These are phyloP conservation scores for Phaeosphaeriaceae sp. DNA, from an alignment of 2,329 filamentous ascomycete species.

Conservation along the genomic window DNA sequence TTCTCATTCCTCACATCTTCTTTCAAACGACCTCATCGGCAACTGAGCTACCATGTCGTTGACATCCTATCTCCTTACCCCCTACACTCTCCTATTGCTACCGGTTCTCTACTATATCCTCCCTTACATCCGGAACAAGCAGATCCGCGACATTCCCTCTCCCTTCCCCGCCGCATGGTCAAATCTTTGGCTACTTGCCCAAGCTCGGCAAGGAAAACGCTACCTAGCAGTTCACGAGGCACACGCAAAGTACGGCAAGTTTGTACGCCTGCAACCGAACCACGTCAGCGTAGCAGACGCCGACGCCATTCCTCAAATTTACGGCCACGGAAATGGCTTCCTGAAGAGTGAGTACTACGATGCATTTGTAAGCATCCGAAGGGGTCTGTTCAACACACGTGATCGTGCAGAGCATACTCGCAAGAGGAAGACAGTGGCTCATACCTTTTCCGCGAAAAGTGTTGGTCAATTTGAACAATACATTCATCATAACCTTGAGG, in stretches of 20 bases:
- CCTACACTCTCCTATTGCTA: conserved; percentile 56
- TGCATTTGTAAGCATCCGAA: conserved; percentile 84
- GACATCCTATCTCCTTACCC: conserved; percentile 50
- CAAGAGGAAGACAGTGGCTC: conserved; percentile 87
- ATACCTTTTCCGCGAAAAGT: conserved; percentile 84
- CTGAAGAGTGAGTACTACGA: conserved; percentile 80
- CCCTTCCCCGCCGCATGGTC: conserved; percentile 72
- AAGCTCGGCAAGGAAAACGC: conserved; percentile 65
- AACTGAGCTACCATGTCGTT: conserved; percentile 36
- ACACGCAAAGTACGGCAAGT: conserved; percentile 77
- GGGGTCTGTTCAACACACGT: conserved; percentile 88
- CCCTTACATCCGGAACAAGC: conserved; percentile 66
- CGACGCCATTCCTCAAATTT: conserved; percentile 75
- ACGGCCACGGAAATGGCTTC: conserved; percentile 66
- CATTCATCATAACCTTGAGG: conserved; percentile 78
- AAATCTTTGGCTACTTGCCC: conserved; percentile 78
- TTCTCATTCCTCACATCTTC: no score
- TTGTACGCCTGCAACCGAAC: conserved; percentile 83
- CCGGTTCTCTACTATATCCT: conserved; percentile 64
- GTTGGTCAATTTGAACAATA: conserved; percentile 87
- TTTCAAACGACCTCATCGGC: background rate
- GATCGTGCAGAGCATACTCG: conserved; percentile 81
- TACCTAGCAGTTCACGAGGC: conserved; percentile 69
- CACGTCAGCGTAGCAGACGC: conserved; percentile 84
- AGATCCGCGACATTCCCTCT: conserved; percentile 61